phyloP scores from a whole-genome alignment of 192 early-diverging fungal genomes.

The Coemansia pectinata region DNA sequence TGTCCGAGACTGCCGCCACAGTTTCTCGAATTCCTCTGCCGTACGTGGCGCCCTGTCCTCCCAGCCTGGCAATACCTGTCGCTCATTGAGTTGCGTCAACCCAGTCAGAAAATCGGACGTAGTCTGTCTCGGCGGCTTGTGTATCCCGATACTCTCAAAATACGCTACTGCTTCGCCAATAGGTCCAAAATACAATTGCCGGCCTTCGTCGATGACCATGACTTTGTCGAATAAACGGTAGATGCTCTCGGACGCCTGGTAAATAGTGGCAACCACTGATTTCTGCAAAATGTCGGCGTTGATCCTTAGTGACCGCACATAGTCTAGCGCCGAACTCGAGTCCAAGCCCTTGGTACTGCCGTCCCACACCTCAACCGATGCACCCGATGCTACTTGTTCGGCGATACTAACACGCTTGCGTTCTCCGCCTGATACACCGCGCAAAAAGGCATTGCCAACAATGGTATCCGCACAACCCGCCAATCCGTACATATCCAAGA shows the following conservation, averaged over 20 bases:
- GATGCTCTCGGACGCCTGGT: conserved; percentile 78
- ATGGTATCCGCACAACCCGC: conserved; percentile 56
- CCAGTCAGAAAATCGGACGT: conserved; percentile 75
- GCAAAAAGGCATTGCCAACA: conserved; percentile 61
- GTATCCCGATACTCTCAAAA: conserved; percentile 64
- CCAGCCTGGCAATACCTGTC: conserved; percentile 58
- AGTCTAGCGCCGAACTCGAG: conserved; percentile 64
- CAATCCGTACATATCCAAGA: conserved; percentile 63
- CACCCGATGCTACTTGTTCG: conserved; percentile 59
- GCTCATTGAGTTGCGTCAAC: conserved; percentile 65
- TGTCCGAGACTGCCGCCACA: conserved; percentile 55
- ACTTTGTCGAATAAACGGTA: conserved; percentile 73
- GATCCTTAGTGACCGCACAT: conserved; percentile 69
- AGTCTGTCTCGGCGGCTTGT: conserved; percentile 65
- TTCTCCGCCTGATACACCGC: conserved; percentile 70
- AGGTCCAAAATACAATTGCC: conserved; percentile 71
- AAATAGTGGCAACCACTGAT: conserved; percentile 61
- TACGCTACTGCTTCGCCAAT: conserved; percentile 59
- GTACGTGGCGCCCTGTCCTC: conserved; percentile 58
- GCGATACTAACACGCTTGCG: conserved; percentile 66
- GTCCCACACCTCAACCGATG: conserved; percentile 62
- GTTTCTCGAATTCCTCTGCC: conserved; percentile 67
- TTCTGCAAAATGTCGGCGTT: conserved; percentile 67
- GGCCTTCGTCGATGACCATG: conserved; percentile 66
- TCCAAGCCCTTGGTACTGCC: conserved; percentile 64